Conservation (phyloP, 441 rosid species). For the Pelargonium fulgidum region DNA sequence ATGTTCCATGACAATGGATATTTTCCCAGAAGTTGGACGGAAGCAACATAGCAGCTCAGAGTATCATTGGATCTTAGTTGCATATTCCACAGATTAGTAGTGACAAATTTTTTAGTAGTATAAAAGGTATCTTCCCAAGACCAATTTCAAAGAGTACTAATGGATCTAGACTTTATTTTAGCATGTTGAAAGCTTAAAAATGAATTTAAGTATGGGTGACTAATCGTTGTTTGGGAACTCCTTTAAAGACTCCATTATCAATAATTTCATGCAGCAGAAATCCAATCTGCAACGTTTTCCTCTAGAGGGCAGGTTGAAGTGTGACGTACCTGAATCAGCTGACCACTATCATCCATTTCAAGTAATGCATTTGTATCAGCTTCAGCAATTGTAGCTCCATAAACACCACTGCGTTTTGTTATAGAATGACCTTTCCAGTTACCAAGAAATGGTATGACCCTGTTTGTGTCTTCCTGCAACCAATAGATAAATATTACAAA, state of each 20-base stretch:
- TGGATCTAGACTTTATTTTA: background rate
- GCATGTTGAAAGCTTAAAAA: background rate
- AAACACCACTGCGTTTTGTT: constrained; percentile 81
- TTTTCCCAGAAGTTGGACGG: background rate
- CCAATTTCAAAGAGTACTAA: background rate
- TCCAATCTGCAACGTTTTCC: background rate
- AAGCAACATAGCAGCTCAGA: background rate
- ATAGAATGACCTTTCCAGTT: constrained; percentile 78
- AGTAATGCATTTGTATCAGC: constrained; percentile 52
- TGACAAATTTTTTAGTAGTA: background rate
- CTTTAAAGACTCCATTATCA: constrained; percentile 12
- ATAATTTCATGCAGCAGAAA: background rate
- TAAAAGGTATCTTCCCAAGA: background rate
- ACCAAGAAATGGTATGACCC: constrained; percentile 69
- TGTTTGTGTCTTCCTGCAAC: constrained; percentile 39
- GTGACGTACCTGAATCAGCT: constrained; percentile 50
- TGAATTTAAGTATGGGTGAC: background rate
- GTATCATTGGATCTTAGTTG: background rate
- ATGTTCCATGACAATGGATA: background rate
- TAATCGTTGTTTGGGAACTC: background rate
- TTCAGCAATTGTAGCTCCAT: constrained; percentile 74
- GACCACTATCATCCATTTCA: constrained; percentile 57
- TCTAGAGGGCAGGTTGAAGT: background rate
- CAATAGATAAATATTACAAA: constrained; percentile 5
- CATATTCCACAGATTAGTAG: background rate